Evolutionary conservation across 2,329 filamentous ascomycete species (phyloP), one percentile per base, ranked within the genome.

Genomic region (Neonectria neomacrospora): DNA sequence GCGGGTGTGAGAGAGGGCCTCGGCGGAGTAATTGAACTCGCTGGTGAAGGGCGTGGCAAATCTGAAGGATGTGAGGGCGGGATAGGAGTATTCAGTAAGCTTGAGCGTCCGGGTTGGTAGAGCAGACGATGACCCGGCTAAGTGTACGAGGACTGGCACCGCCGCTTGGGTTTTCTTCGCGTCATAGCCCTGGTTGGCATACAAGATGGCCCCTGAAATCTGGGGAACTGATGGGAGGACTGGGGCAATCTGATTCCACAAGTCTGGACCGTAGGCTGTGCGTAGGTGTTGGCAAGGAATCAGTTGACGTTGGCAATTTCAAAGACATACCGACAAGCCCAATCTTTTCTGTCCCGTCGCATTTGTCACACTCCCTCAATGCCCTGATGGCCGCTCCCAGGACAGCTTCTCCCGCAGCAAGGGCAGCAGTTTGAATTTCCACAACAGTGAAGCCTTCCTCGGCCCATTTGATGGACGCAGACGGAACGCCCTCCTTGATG

Each of bases 381-480:
- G 67, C 68, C 14, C 66, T 59, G 22, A 78, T 47, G 0, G 70
- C 72, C 18, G 66, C 55, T 5, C 34, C 23, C 0, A 76, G 51
- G 16, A 65, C 54, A 16, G 18, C 64, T 52, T 22, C 67, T 9
- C 7, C 66, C 42, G 28, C 20, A 2, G 58, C 47, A 11, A 70
- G 22, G 28, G 67, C 51, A n/a, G 66, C 68, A 1, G 79, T 70
- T 2, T 77, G 72, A 0, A 91, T 73, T 73, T 90, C 83, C 0
- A 80, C 86, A 3, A 91, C 88, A 0, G 85, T 80, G 67, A 86
- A 91, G 0, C 90, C 88, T 73, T 92, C 90, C 72, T 92, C 90
- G 0, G 89, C 89, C 90, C 90, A 92, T 76, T 92, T 92, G 64
- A 86, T 73, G 14, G 86, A 70, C 0, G 87, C 86, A 9, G 84